Base-by-base conservation (phyloP, 306 rosid genomes). In the Ormosia emarginata region DNA sequence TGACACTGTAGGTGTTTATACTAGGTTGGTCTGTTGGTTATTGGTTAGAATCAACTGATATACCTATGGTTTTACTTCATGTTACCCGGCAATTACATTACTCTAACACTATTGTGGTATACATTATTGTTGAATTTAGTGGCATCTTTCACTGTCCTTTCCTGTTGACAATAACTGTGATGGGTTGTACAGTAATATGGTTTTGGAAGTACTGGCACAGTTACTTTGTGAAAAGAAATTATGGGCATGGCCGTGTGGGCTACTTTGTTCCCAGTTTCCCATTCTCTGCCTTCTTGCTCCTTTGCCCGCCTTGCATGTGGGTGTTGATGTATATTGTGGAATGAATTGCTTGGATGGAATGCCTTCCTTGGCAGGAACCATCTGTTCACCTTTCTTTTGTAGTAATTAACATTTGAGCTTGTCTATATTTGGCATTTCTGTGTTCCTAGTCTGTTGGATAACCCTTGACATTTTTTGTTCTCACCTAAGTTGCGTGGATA, bases 51-150 rank as follows among this genome's bases (percentile, higher is more conserved):
- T 40, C 43, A 12, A 39, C 5, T 12, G 53, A 55, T 57, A 12
- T 47, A 13, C 40, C 18, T 40, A 37, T 2, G 43, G 30, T 39
- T 40, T 70, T 69, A 11, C 77, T 43, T 57, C 47, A 55, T 74
- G 29, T 44, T 70, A 33, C 63, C 3, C 13, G 7, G 39, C 67
- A 43, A 39, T 68, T 55, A 6, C 49, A 15, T 56, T 24, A 39
- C 1, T 32, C n/a, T 32, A 74, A 24, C 44, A 24, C 68, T 29
- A 24, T 24, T 56, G 39, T 41, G 67, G 18, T 37, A 39, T 24
- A 39, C 66, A n/a, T 59, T 43, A 43, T 52, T 66, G 37, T 64
- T 74, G 52, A 73, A 64, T 65, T 74, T 65, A 53, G 80, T 74
- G 18, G n/a, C 37, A 33, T 66, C 37, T 8, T 58, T n/a, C 15